Evolutionary conservation across 2,329 filamentous ascomycete genomes (phyloP), one percentile per base, ranked within the genome.

Genomic region (Aspergillus brasiliensis): DNA sequence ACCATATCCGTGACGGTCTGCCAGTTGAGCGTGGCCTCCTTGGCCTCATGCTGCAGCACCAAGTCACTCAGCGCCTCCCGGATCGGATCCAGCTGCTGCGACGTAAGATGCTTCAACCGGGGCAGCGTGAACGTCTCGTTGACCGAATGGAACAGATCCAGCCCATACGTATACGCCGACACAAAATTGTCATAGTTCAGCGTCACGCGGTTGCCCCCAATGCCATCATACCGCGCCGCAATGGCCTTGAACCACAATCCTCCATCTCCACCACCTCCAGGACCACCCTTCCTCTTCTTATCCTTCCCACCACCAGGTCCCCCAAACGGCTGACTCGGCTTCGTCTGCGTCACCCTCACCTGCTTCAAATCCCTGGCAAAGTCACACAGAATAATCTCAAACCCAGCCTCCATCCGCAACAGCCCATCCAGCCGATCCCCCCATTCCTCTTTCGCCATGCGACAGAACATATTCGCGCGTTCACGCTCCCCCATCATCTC

Each of bases 311-410:
- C 31, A 15, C 31, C 31, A 11, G 38, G 40, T 11, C 51, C 37
- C 28, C 17, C 2, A 28, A 44, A 46, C 11, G 17, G 4, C n/a
- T 47, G n/a, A 7, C 56, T 53, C 7, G 63, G 38, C 11, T 66
- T 70, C 21, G 68, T 67, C 38, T 66, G 67, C 8, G 69, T 72
- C 25, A 78, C 75, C n/a, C 70, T 70, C 1, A 76, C 67, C 13
- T 75, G 59, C 6, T 79, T 69, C 1, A 83, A 62, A 62, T 77
- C 68, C 15, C 72, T 65, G 10, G 71, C 73, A 66, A 91, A 91
- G 56, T 88, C 78, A 73, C 88, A 91, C 21, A 89, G 78, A 55
- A 91, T 87, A 53, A 90, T 81, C 72, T 91, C 89, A 62, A 91
- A 91, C 0, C 89, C 89, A 10, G 83, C 82, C 69, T 91, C 89